These are phyloP conservation scores for Phtheirospermum japonicum DNA, from an alignment of 257 asterid genomes.

Conservation along the genomic window DNA sequence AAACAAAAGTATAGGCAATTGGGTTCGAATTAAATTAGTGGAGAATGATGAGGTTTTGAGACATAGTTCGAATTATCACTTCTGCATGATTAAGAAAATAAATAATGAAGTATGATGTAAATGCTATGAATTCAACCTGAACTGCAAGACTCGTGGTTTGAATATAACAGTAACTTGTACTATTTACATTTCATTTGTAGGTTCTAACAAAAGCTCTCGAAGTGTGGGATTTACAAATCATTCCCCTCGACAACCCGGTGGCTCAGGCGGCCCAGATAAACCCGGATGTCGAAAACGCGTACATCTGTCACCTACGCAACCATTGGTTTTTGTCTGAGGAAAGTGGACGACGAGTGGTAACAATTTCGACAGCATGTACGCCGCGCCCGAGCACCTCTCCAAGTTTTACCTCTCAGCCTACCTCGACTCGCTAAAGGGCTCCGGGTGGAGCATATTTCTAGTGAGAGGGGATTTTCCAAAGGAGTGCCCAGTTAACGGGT, in stretches of 20 bases:
- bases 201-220: not conserved
- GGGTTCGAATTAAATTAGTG: no score
- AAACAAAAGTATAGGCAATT: no score
- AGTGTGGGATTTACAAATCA: not conserved
- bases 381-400: not conserved
- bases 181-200: not conserved
- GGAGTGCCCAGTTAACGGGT: not conserved
- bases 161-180: no score
- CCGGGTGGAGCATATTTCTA: not conserved
- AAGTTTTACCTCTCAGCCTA: not conserved
- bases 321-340: slow-evolving; percentile 5
- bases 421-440: not conserved
- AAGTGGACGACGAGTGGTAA: slow-evolving; percentile 1
- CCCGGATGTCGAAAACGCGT: not conserved
- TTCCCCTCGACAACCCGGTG: slow-evolving; percentile 7
- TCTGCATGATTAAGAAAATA: no score
- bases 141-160: no score
- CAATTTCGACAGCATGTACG: not conserved
- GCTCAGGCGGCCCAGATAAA: not conserved
- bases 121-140: no score
- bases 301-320: not conserved
- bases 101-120: no score
- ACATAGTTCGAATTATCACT: no score
- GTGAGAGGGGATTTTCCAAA: not conserved
- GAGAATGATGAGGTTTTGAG: no score